Base-by-base conservation (phyloP, 2,329 filamentous ascomycete species). In the Diaporthe velutina region DNA sequence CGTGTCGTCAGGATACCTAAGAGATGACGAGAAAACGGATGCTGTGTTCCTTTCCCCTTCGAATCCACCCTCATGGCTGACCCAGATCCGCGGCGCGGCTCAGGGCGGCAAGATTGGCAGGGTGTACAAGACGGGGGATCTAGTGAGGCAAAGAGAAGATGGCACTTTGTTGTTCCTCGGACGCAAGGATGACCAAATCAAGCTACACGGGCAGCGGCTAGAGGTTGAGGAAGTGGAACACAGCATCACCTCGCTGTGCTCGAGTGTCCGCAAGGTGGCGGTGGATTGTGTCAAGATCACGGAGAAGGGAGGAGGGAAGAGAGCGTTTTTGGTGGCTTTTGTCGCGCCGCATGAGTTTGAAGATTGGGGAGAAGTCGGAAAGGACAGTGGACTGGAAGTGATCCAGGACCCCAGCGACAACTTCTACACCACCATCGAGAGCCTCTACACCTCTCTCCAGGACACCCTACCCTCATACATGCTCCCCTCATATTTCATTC, bases 161-260 rank as follows among this genome's bases (percentile, higher is more conserved):
- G 83, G 82, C 0, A 89, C 91, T 78, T 84, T 91, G 50, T 91
- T 91, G 77, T 80, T 91, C 22, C 84, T 85, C 25, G 90, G 91
- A 58, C 90, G 86, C 72, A 80, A 88, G 25, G 76, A 77, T 54
- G 50, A 70, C 67, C 68, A 76, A 19, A 64, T 75, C 25, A 70
- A 68, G 22, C 30, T 67, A 9, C 42, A 35, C 28, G 61, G 61
- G 40, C 61, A 67, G 42, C 35, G 58, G 12, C 64, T 76, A 54
- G 75, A 76, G 38, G 57, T 45, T 25, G 58, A 64, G 22, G 35
- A 45, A 64, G 75, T 78, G 13, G 45, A 48, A 48, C 3, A 48
- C 15, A 48, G 45, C 45, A 48, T 48, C 45, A 48, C 45, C 17
- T 48, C 45, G 45, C 45, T 48, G 45, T 48, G 45, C 45, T 19